phyloP scores from a whole-genome alignment of 805 yeast genomes.

The Hanseniaspora guilliermondii region DNA sequence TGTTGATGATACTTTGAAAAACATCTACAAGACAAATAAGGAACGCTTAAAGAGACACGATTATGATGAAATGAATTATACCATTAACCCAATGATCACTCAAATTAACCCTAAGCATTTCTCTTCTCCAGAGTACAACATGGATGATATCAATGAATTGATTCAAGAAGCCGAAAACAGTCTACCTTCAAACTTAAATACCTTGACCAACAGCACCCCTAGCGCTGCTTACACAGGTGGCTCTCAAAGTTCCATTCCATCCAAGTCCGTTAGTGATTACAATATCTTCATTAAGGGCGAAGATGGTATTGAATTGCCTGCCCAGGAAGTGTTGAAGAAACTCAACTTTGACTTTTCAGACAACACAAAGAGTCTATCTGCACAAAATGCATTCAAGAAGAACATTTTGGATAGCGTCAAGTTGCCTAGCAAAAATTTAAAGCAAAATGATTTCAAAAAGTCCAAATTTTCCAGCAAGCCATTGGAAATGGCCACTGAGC shows the following conservation, averaged over 20 bases:
- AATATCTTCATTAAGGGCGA: constrained; percentile 13
- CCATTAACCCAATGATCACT: constrained; percentile 13
- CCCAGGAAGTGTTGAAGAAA: constrained; percentile 10
- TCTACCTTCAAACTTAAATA: neutral
- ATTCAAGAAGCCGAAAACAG: constrained; percentile 12
- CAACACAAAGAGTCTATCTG: neutral
- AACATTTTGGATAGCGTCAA: neutral
- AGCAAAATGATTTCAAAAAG: neutral
- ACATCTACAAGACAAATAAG: neutral
- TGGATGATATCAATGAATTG: constrained; percentile 5
- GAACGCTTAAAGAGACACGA: neutral
- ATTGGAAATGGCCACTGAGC: neutral
- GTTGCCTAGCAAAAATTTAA: constrained; percentile 1
- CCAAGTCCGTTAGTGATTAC: constrained; percentile 11
- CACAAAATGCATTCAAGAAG: neutral
- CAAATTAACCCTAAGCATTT: constrained; percentile 13
- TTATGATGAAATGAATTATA: constrained; percentile 1
- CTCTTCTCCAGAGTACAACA: constrained; percentile 8
- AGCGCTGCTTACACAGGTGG: neutral
- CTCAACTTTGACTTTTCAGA: constrained; percentile 5
- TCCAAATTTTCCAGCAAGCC: neutral
- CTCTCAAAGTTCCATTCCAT: neutral
- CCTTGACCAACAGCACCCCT: neutral
- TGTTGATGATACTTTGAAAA: constrained; percentile 7
- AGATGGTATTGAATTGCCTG: constrained; percentile 13